These are phyloP conservation scores for Parasitella parasitica DNA, from an alignment of 371 early-diverging fungal genomes.

Conservation along the genomic window DNA sequence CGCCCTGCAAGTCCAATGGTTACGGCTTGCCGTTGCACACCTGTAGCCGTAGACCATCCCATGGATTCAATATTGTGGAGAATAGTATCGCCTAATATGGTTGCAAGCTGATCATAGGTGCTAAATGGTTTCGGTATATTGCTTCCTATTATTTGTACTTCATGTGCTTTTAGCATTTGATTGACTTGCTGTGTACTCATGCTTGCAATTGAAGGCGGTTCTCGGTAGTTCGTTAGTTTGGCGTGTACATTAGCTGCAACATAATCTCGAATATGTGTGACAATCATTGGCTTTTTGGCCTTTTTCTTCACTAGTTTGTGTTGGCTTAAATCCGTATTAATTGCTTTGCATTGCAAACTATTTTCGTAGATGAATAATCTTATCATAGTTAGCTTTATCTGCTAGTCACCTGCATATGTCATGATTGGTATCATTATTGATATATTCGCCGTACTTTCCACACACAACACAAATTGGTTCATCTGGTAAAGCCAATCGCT, in stretches of 20 bases:
- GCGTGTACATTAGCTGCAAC: conserved; percentile 39
- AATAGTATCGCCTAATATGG: conserved; percentile 35
- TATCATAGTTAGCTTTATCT: background rate
- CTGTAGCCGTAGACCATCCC: conserved; percentile 51
- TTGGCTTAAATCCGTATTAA: conserved; percentile 36
- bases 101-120: conserved; percentile 48
- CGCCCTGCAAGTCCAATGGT: conserved; percentile 65
- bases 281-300: background rate
- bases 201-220: conserved; percentile 32
- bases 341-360: conserved; percentile 47
- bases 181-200: conserved; percentile 27
- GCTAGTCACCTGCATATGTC: conserved; percentile 49
- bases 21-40: conserved; percentile 69
- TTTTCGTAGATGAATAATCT: background rate
- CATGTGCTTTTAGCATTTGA: conserved; percentile 41
- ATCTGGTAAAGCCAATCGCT: conserved; percentile 35
- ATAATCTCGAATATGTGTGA: conserved; percentile 12
- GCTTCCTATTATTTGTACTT: conserved; percentile 48
- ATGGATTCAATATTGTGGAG: conserved; percentile 38
- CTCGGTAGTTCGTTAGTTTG: conserved; percentile 55
- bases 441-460: conserved; percentile 58
- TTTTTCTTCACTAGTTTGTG: background rate
- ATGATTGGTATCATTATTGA: conserved; percentile 46
- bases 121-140: conserved; percentile 50
- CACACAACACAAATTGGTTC: conserved; percentile 53